Percentiles rank a stretch among this genome's conserved stretches.
These are phyloP conservation scores for Podaxis pistillaris DNA, from an alignment of 768 basidiomycete genomes.

Conservation along the genomic window DNA sequence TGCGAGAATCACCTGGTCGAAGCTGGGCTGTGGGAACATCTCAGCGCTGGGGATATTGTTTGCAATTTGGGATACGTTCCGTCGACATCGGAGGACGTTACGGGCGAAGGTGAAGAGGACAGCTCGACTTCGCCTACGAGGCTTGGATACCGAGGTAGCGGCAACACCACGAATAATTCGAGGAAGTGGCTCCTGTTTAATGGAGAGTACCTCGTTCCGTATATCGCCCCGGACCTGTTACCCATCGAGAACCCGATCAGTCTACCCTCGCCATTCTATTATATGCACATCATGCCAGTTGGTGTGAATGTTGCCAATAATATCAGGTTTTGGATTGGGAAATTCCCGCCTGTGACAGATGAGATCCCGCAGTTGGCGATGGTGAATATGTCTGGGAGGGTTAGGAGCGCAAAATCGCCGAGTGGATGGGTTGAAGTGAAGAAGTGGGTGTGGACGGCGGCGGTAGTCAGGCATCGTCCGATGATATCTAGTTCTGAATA, in stretches of 20 bases:
- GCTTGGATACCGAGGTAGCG: not conserved
- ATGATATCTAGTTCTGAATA: constrained; percentile 23
- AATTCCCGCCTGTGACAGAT: constrained; percentile 32
- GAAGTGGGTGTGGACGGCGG: constrained; percentile 66
- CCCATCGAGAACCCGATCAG: constrained; percentile 56
- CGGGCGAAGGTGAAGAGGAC: constrained; percentile 10
- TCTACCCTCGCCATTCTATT: constrained; percentile 77
- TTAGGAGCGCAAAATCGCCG: constrained; percentile 61
- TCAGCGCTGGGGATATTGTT: constrained; percentile 76
- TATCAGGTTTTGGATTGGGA: constrained; percentile 33
- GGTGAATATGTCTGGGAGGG: constrained; percentile 39
- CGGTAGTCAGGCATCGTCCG: constrained; percentile 33
- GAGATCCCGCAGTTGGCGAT: constrained; percentile 50
- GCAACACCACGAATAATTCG: constrained; percentile 13
- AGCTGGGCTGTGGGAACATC: constrained; percentile 67
- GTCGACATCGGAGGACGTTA: constrained; percentile 29
- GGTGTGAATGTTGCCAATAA: constrained; percentile 24
- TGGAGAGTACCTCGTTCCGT: constrained; percentile 60
- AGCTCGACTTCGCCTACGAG: constrained; percentile 3
- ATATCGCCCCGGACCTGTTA: constrained; percentile 53
- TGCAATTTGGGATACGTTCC: constrained; percentile 82
- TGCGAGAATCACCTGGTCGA: constrained; percentile 72
- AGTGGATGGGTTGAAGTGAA: constrained; percentile 58
- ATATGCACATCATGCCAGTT: constrained; percentile 57
- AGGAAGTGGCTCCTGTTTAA: constrained; percentile 74